Conservation (phyloP, 768 basidiomycete species). For the Podaxis mareebaensis region DNA sequence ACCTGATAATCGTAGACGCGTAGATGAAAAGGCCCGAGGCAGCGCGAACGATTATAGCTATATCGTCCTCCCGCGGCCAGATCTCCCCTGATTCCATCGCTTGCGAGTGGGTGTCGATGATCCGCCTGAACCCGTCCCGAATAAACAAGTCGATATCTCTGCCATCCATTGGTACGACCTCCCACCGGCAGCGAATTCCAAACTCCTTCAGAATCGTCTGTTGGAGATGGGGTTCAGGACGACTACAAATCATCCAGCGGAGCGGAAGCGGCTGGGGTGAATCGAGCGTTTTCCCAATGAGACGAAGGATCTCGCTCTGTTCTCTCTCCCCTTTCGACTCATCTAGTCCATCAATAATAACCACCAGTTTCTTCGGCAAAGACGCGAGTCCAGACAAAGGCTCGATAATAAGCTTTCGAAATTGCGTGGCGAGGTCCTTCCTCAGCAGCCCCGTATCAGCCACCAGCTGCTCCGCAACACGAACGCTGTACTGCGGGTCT, state of each 20-base stretch:
- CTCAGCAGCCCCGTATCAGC: not conserved
- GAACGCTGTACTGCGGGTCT: not conserved
- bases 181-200: not conserved
- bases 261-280: slow-evolving; percentile 9
- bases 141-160: slow-evolving; percentile 2
- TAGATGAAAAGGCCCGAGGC: not conserved
- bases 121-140: not conserved
- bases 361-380: not conserved
- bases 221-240: slow-evolving; percentile 16
- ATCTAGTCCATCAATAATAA: slow-evolving; percentile 20
- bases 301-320: slow-evolving; percentile 14
- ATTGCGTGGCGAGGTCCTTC: slow-evolving; percentile 4
- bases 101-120: not conserved
- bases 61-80: not conserved
- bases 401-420: slow-evolving; percentile 9
- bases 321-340: slow-evolving; percentile 16
- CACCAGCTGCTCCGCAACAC: slow-evolving; percentile 4
- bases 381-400: not conserved
- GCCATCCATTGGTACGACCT: slow-evolving; percentile 6
- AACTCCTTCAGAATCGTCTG: not conserved
- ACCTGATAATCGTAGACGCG: not conserved
- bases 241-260: slow-evolving; percentile 18
- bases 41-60: not conserved
- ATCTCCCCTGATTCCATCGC: not conserved
- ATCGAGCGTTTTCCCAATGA: slow-evolving; percentile 7